phyloP scores from a whole-genome alignment of 1,284 basidiomycete genomes.

The Meripilus lineatus region DNA sequence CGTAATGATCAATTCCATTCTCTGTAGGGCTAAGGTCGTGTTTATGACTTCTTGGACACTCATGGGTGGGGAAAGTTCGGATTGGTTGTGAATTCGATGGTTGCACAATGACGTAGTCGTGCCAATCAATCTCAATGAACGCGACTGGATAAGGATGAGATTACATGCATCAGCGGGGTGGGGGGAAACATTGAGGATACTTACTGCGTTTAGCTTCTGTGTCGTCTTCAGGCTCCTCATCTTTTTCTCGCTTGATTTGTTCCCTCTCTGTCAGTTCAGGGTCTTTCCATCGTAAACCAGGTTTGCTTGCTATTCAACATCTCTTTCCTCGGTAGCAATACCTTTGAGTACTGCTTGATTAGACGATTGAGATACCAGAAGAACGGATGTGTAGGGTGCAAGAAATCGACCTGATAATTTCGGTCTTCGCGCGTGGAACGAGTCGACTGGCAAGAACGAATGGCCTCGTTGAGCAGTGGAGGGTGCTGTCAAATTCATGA shows the following conservation, averaged over 20 bases:
- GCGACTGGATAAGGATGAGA: conserved; percentile 49
- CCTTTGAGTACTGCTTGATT: conserved; percentile 93
- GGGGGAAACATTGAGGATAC: conserved; percentile 26
- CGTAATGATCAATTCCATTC: conserved; percentile 98
- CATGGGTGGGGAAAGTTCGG: conserved; percentile 94
- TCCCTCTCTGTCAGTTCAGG: conserved; percentile 78
- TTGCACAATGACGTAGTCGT: conserved; percentile 99
- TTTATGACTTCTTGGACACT: conserved; percentile 92
- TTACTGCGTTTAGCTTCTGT: conserved; percentile 81
- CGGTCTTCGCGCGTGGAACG: conserved; percentile 87
- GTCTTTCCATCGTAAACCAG: conserved; percentile 68
- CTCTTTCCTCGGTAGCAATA: conserved; percentile 82
- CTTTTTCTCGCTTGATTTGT: conserved; percentile 74
- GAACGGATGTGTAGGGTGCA: conserved; percentile 92
- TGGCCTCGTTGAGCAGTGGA: conserved; percentile 93
- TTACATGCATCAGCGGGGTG: background rate
- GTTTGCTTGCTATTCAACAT: conserved; percentile 59
- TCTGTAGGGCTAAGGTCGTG: conserved; percentile 96
- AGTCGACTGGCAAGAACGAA: conserved; percentile 78
- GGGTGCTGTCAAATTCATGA: conserved; percentile 90
- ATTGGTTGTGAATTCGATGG: conserved; percentile 94
- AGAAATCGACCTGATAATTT: conserved; percentile 98
- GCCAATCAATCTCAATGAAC: conserved; percentile 98
- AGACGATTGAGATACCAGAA: conserved; percentile 96
- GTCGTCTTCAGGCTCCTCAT: conserved; percentile 85